Evolutionary conservation across 176 grass and related monocot genomes (phyloP).

Genomic region (Dactylis glomerata): DNA sequence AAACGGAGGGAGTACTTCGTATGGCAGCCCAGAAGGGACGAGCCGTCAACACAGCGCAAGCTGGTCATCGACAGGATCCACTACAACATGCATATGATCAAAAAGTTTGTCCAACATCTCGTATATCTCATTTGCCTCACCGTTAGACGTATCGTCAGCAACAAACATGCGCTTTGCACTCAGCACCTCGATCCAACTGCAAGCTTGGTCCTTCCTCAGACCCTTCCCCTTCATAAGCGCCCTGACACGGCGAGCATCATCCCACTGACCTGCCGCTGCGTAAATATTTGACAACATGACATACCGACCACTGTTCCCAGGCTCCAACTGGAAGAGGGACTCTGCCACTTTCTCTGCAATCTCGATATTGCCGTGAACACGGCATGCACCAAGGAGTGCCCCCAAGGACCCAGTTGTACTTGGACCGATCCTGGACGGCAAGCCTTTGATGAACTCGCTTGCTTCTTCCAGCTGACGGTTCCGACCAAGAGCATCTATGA

Average conservation of each 20-base stretch:
- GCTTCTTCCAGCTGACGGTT: slow-evolving; percentile 58
- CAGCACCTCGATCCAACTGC: slow-evolving; percentile 73
- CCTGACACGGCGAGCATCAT: slow-evolving; percentile 47
- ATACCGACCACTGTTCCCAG: slow-evolving; percentile 66
- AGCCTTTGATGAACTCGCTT: slow-evolving; percentile 44
- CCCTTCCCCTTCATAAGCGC: slow-evolving; percentile 62
- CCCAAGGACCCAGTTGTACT: slow-evolving; percentile 55
- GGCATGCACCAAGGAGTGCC: slow-evolving; percentile 64
- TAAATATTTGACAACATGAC: slow-evolving; percentile 77
- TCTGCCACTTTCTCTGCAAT: slow-evolving; percentile 58
- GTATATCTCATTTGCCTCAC: slow-evolving; percentile 39
- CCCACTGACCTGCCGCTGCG: slow-evolving; percentile 62
- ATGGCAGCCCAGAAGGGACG: neutral
- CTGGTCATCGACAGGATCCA: slow-evolving; percentile 25
- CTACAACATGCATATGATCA: slow-evolving; percentile 34
- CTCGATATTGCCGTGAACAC: slow-evolving; percentile 62
- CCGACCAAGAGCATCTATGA: slow-evolving; percentile 65
- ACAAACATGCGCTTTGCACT: slow-evolving; percentile 57
- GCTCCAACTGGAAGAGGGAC: slow-evolving; percentile 55
- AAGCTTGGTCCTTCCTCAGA: slow-evolving; percentile 65
- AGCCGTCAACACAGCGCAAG: slow-evolving; percentile 23
- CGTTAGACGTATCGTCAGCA: slow-evolving; percentile 50
- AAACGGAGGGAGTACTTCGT: too few species aligned
- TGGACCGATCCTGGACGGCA: slow-evolving; percentile 34
- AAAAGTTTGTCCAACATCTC: slow-evolving; percentile 37